Base-by-base conservation (phyloP, 1,284 basidiomycete species). In the Tetrapyrgos nigripes region DNA sequence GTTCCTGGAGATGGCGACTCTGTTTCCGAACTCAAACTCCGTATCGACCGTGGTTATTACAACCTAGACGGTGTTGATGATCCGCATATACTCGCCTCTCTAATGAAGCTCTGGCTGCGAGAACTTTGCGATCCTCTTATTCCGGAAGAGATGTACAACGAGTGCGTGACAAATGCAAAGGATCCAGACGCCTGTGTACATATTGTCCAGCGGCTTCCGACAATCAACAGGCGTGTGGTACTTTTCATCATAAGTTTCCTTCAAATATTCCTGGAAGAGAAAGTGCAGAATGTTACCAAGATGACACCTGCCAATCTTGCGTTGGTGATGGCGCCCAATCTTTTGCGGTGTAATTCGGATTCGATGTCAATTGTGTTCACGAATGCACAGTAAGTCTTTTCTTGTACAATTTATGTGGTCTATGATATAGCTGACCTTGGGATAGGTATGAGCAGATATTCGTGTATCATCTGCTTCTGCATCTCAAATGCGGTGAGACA, bases 81-180 rank as follows among this genome's bases (percentile, higher is more conserved):
- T 70, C 92, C 93, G 1, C 89, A 96, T 66, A 89, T 96, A 49
- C 87, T 93, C 1, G 93, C 93, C 4, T 93, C 91, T 2, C 78
- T 96, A 48, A 83, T 96, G 75, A 97, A 97, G 76, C 82, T 96
- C 8, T 97, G 94, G 94, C 81, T 97, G 13, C 85, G 95, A 48
- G 95, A 97, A 73, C 84, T 97, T 17, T 85, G 88, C 66, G 91
- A 95, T 64, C 95, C 95, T 11, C 81, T 97, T 47, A 85, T 97
- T 21, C 95, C 95, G 3, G 84, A 89, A 58, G 91, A 93, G 73
- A 79, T 93, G 78, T 93, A 94, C 77, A 92, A 94, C 66, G 93
- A 94, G 71, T 93, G 93, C 69, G 87, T 93, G 55, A 84, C 85
- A 24, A 83, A 84, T 57, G 83, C 91, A 3, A 78, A 83, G 53